These are phyloP conservation scores for Ceratocystis huliohia DNA, from an alignment of 2,329 filamentous ascomycete genomes.

Conservation along the genomic window DNA sequence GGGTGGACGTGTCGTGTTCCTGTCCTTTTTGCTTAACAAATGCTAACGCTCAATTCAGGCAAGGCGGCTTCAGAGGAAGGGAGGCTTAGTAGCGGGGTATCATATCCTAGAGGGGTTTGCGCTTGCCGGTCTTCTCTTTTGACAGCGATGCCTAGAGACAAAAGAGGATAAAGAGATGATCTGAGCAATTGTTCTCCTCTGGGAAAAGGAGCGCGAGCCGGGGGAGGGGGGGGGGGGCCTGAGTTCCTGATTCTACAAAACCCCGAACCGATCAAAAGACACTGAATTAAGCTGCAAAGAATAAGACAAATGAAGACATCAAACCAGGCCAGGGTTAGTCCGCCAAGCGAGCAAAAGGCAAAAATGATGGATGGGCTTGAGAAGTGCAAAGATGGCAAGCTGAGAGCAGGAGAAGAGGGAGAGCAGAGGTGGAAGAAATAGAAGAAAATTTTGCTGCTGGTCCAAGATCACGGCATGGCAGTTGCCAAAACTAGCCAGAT, in stretches of 20 bases:
- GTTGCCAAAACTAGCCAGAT: neutral
- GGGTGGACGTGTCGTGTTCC: neutral
- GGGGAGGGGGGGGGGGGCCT: neutral
- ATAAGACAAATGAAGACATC: neutral
- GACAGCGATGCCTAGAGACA: neutral
- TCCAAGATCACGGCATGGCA: neutral
- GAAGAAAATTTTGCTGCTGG: neutral
- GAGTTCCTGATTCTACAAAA: too few species aligned
- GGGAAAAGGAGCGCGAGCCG: neutral
- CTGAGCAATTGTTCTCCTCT: neutral
- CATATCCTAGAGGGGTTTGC: neutral
- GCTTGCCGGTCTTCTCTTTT: neutral
- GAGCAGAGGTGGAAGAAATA: neutral
- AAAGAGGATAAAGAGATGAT: conserved; percentile 1
- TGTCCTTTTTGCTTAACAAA: neutral
- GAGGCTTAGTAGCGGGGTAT: neutral
- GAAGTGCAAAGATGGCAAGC: neutral
- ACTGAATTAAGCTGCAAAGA: neutral
- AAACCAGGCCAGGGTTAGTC: too few species aligned
- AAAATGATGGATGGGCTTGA: neutral
- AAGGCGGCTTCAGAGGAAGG: neutral
- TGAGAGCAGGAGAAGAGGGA: neutral
- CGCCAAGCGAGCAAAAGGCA: neutral
- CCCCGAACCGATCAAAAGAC: too few species aligned
- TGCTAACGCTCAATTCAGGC: neutral